Evolutionary conservation across 305 asterid species (phyloP).

Genomic region (Rubia peregrina): DNA sequence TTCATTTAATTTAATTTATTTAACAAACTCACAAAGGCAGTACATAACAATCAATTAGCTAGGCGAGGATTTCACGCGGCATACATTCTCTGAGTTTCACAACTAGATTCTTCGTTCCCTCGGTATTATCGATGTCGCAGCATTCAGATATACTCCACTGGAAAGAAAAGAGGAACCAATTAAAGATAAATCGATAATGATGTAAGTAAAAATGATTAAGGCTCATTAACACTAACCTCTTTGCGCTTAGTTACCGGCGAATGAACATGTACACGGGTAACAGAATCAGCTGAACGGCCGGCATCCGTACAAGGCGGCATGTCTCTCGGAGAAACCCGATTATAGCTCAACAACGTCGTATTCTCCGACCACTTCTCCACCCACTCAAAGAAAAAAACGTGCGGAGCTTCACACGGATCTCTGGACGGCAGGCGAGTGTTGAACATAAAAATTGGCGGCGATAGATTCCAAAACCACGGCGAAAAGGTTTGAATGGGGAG

Average conservation of each 20-base stretch:
- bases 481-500: conserved; percentile 36
- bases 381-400: conserved; percentile 36
- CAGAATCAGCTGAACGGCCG: not conserved
- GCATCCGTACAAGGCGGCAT: conserved; percentile 8
- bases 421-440: conserved; percentile 36
- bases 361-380: conserved; percentile 7
- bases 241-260: conserved; percentile 2
- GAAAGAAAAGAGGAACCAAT: not conserved
- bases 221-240: not conserved
- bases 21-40: not conserved
- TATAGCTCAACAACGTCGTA: not conserved
- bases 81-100: conserved; percentile 50
- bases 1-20: no score
- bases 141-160: conserved; percentile 69
- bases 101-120: conserved; percentile 28
- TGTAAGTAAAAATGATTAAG: no score
- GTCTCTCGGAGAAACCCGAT: not conserved
- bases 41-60: not conserved
- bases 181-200: no score
- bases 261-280: not conserved
- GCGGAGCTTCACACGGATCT: conserved; percentile 50
- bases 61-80: conserved; percentile 48
- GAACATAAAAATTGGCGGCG: conserved; percentile 51
- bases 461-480: conserved; percentile 20
- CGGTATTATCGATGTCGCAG: conserved; percentile 38